A percentile compares a stretch with the other conserved stretches of the same genome.
Evolutionary conservation across 495 filamentous ascomycete genomes (phyloP).

Genomic region (Apiosordaria backusii): DNA sequence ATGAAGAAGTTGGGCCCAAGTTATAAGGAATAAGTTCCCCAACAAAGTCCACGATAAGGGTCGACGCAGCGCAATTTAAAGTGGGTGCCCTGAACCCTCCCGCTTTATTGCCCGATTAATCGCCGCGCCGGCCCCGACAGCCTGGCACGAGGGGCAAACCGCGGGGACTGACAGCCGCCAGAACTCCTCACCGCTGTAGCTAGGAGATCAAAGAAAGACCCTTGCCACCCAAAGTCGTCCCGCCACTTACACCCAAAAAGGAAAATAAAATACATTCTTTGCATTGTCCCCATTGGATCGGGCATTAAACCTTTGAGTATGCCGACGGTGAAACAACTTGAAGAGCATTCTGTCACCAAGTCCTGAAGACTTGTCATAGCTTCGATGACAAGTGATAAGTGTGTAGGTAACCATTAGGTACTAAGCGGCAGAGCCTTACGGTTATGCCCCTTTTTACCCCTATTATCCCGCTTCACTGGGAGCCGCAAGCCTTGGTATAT

Average conservation of each 20-base stretch:
- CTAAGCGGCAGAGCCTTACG: neutral
- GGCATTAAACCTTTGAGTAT: no score
- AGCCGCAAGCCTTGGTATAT: neutral
- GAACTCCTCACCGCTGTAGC: no score
- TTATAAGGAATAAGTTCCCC: neutral
- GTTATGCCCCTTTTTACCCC: neutral
- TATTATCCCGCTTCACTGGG: neutral
- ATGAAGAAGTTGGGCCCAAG: neutral
- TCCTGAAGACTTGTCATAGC: neutral
- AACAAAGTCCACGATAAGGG: neutral
- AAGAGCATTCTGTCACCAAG: neutral
- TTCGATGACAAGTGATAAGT: neutral
- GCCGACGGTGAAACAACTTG: no score
- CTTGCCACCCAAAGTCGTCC: neutral
- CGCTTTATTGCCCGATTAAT: constrained; percentile 1
- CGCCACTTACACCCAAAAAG: neutral
- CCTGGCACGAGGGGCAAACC: neutral
- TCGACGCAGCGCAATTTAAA: neutral
- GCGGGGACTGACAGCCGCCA: neutral
- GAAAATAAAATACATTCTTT: neutral
- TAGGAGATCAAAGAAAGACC: neutral
- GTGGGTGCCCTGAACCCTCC: neutral
- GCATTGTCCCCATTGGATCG: neutral
- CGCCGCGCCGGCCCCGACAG: neutral
- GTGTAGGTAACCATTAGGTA: neutral